Evolutionary conservation across 2,329 filamentous ascomycete genomes (phyloP).

Genomic region (Xylariaceae sp.): DNA sequence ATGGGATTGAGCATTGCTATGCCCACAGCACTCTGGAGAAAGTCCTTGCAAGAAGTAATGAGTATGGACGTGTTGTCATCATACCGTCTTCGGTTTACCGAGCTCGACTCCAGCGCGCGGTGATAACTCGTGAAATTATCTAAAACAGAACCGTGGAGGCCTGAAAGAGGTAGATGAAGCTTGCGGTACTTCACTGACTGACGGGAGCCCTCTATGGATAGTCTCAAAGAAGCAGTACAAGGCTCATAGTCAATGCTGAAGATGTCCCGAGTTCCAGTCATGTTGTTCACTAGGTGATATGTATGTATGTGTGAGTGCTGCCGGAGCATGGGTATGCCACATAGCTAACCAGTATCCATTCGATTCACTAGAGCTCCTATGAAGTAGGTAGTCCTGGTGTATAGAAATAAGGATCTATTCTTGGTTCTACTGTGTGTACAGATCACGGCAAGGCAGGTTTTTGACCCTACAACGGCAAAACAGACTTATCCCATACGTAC

Average conservation of each 20-base stretch:
- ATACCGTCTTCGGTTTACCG: background rate
- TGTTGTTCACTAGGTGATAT: background rate
- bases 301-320: background rate
- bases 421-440: background rate
- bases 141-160: background rate
- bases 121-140: background rate
- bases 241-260: background rate
- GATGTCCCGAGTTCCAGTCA: background rate
- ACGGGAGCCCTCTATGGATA: background rate
- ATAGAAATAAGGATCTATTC: background rate
- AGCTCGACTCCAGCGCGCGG: background rate
- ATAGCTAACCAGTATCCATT: background rate
- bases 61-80: background rate
- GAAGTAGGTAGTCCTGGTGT: background rate
- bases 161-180: background rate
- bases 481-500: background rate
- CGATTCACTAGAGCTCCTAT: background rate
- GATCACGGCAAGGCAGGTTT: background rate
- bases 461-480: background rate
- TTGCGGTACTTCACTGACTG: background rate
- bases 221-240: background rate
- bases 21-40: conserved; percentile 9
- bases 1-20: conserved; percentile 9
- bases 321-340: background rate
- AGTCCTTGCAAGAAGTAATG: conserved; percentile 1